Evolutionary conservation across 2,329 filamentous ascomycete species (phyloP).

Genomic region (Pyrenochaeta sp.): DNA sequence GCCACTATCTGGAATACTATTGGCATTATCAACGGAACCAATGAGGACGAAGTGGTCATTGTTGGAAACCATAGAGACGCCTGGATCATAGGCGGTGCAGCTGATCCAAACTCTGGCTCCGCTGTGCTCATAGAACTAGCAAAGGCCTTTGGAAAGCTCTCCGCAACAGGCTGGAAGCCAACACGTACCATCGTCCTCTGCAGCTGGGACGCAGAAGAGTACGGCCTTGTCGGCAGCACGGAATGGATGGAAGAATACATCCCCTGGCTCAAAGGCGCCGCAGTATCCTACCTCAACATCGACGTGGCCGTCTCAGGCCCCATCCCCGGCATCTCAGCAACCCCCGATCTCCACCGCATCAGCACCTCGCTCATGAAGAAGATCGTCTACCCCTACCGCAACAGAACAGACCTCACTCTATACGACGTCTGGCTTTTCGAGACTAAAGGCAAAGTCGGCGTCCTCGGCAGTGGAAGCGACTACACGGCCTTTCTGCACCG

Average conservation of each 20-base stretch:
- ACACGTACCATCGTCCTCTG: conserved; percentile 57
- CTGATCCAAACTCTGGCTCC: conserved; percentile 61
- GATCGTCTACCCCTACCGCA: conserved; percentile 50
- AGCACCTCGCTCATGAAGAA: conserved; percentile 50
- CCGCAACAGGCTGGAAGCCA: conserved; percentile 60
- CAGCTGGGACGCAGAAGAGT: conserved; percentile 55
- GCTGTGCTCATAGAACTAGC: conserved; percentile 59
- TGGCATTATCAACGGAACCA: conserved; percentile 72
- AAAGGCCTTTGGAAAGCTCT: conserved; percentile 57
- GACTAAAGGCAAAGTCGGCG: conserved; percentile 48
- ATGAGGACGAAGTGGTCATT: conserved; percentile 63
- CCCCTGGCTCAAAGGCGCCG: conserved; percentile 54
- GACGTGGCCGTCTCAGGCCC: conserved; percentile 58
- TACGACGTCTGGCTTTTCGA: conserved; percentile 55
- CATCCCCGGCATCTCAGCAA: conserved; percentile 48
- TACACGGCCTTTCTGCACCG: conserved; percentile 58
- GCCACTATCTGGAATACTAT: conserved; percentile 81
- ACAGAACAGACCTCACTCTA: conserved; percentile 49
- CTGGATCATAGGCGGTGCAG: conserved; percentile 62
- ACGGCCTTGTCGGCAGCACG: conserved; percentile 50
- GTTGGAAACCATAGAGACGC: conserved; percentile 63
- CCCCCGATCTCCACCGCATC: conserved; percentile 52
- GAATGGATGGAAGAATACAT: conserved; percentile 61
- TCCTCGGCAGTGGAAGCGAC: conserved; percentile 57
- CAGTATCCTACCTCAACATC: conserved; percentile 60